Evolutionary conservation across 192 early-diverging fungal species (phyloP).

Genomic region (Lobosporangium transversale): DNA sequence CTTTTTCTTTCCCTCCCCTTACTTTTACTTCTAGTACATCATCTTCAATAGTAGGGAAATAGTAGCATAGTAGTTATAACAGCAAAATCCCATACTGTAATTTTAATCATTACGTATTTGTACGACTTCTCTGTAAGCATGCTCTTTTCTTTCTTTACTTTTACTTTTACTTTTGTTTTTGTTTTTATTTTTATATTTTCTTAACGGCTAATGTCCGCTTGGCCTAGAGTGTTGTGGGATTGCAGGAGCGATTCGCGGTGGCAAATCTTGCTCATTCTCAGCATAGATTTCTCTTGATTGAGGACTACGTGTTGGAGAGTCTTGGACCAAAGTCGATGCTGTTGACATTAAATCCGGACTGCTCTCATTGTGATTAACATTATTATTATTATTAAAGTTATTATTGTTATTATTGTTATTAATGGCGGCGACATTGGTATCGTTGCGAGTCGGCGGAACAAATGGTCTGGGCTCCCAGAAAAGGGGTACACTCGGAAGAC

Average conservation of each 20-base stretch:
- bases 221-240: background rate
- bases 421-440: background rate
- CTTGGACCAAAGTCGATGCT: background rate
- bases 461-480: slow-evolving; percentile 2
- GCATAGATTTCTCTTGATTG: background rate
- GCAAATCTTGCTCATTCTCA: background rate
- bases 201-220: no score
- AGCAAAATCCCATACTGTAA: no score
- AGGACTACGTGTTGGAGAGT: background rate
- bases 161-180: no score
- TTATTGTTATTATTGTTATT: background rate
- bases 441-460: background rate
- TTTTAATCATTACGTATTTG: no score
- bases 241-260: background rate
- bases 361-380: background rate
- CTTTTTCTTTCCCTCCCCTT: no score
- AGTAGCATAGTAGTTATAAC: no score
- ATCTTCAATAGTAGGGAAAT: no score
- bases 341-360: background rate
- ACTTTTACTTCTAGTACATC: no score
- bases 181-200: no score
- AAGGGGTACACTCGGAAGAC: background rate
- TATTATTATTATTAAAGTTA: no score
- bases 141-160: no score
- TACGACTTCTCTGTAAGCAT: no score